Evolutionary conservation across 768 basidiomycete genomes (phyloP).

Genomic region (Phylloporus rhodoxanthus): DNA sequence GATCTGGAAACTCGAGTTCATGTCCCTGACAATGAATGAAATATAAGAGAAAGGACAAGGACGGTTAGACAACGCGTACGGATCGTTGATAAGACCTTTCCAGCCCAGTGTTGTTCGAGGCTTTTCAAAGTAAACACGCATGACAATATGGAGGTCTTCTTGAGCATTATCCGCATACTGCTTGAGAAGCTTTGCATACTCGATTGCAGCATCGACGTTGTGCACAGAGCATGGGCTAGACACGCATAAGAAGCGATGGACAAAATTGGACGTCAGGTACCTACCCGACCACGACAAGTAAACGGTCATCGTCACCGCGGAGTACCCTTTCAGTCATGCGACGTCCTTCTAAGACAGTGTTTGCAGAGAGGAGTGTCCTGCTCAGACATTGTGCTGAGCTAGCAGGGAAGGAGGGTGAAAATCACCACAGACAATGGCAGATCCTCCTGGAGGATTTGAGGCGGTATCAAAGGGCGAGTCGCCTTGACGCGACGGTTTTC

Average conservation of each 20-base stretch:
- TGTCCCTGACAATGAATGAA: slow-evolving; percentile 36
- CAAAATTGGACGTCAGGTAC: slow-evolving; percentile 14
- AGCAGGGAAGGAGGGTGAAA: not conserved
- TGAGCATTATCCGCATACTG: slow-evolving; percentile 74
- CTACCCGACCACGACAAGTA: slow-evolving; percentile 87
- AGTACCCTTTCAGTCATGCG: slow-evolving; percentile 72
- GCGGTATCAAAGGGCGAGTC: slow-evolving; percentile 86
- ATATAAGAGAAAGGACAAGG: not conserved
- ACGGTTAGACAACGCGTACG: slow-evolving; percentile 29
- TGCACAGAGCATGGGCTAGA: slow-evolving; percentile 90
- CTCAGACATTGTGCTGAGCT: slow-evolving; percentile 5
- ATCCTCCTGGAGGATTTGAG: slow-evolving; percentile 92
- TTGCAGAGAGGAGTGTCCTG: slow-evolving; percentile 74
- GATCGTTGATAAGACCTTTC: slow-evolving; percentile 99
- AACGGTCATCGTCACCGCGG: slow-evolving; percentile 82
- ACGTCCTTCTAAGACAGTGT: slow-evolving; percentile 86
- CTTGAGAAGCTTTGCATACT: slow-evolving; percentile 77
- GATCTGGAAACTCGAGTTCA: slow-evolving; percentile 91
- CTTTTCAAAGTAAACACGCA: slow-evolving; percentile 99
- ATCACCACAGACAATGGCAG: slow-evolving; percentile 60
- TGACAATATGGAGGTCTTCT: slow-evolving; percentile 88
- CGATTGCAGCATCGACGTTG: slow-evolving; percentile 76
- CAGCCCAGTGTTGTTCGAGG: slow-evolving; percentile 94
- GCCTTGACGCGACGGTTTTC: slow-evolving; percentile 85
- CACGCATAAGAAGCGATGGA: slow-evolving; percentile 5